Percentiles rank a stretch among this genome's conserved stretches.
These are phyloP conservation scores for Venturia nashicola DNA, from an alignment of 2,329 filamentous ascomycete genomes.

Conservation along the genomic window DNA sequence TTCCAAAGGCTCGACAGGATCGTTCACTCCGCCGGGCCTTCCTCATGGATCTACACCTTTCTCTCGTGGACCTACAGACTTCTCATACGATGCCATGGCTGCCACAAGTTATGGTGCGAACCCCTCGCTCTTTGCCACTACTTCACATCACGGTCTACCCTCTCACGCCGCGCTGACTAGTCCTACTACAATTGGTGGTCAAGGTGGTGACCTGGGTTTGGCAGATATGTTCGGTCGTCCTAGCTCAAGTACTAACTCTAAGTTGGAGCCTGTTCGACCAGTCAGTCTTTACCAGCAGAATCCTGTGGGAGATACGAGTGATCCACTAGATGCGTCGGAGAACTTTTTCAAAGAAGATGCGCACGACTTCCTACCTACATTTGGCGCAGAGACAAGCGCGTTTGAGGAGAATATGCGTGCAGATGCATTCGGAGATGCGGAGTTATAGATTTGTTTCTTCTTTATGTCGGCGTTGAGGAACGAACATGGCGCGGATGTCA, in stretches of 20 bases:
- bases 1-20: not conserved
- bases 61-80: not conserved
- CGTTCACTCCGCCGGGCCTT: not conserved
- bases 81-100: slow-evolving; percentile 9
- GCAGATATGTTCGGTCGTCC: slow-evolving; percentile 7
- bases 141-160: not conserved
- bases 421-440: not conserved
- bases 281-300: not conserved
- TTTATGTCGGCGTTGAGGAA: not conserved
- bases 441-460: not conserved
- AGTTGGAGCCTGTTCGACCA: not conserved
- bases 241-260: slow-evolving; percentile 4
- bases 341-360: not conserved
- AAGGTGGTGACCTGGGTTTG: not conserved
- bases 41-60: not conserved
- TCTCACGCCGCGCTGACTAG: not conserved
- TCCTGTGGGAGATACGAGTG: not conserved
- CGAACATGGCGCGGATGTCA: not conserved
- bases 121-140: slow-evolving; percentile 3
- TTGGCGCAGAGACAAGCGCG: not conserved
- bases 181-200: not conserved
- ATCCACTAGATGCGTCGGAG: not conserved
- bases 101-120: not conserved
- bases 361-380: not conserved
- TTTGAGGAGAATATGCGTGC: not conserved